phyloP scores from a whole-genome alignment of 202 grass and related monocot genomes.

The Tripidium arundinaceum region DNA sequence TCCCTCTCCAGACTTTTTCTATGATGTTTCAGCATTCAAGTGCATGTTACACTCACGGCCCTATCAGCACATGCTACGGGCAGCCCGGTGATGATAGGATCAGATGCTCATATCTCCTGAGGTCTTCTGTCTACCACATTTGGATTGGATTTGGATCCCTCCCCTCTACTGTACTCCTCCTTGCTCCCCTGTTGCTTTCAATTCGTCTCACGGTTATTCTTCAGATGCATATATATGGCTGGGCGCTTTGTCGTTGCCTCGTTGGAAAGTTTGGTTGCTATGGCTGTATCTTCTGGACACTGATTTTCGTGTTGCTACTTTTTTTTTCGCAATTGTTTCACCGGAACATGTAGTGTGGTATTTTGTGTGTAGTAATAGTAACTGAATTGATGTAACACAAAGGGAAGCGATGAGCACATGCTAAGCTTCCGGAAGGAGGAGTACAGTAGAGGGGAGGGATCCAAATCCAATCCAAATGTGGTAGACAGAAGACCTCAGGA shows the following conservation, averaged over 20 bases:
- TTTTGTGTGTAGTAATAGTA: background rate
- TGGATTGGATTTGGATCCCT: background rate
- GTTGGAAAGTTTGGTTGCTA: background rate
- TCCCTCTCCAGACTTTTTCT: background rate
- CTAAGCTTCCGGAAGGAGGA: background rate
- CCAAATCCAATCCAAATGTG: background rate
- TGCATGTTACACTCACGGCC: conserved; percentile 34
- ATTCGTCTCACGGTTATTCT: background rate
- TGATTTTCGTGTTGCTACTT: background rate
- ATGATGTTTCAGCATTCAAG: conserved; percentile 29
- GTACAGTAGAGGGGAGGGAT: conserved; percentile 13
- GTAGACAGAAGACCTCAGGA: background rate
- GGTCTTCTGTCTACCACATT: conserved; percentile 1
- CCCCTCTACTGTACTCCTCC: background rate
- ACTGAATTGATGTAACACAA: background rate
- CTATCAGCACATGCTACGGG: conserved; percentile 37
- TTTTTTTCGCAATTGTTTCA: background rate
- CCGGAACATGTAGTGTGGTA: background rate
- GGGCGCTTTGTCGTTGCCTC: background rate
- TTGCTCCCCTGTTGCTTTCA: conserved; percentile 23
- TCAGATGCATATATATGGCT: background rate
- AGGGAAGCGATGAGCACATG: background rate
- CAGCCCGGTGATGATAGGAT: conserved; percentile 13
- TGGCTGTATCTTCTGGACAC: background rate
- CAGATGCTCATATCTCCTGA: conserved; percentile 21